These are phyloP conservation scores for Circinella umbellata DNA, from an alignment of 371 early-diverging fungal genomes.

Conservation along the genomic window DNA sequence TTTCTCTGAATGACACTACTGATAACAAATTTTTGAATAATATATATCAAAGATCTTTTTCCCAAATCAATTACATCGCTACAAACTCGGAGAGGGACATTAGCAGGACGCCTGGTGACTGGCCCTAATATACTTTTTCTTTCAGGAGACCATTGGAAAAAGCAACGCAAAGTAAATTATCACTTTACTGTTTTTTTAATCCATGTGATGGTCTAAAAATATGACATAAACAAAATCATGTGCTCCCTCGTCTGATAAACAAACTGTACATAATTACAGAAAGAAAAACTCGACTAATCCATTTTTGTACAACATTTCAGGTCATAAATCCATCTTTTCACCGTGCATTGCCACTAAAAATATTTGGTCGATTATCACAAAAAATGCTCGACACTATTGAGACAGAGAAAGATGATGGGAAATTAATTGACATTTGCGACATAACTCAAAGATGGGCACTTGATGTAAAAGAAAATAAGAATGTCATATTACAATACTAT, in stretches of 20 bases:
- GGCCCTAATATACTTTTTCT: constrained; percentile 28
- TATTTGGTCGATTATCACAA: constrained; percentile 34
- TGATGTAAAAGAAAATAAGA: constrained; percentile 23
- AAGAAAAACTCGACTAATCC: not conserved
- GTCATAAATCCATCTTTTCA: constrained; percentile 50
- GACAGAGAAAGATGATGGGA: not conserved
- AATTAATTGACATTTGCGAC: constrained; percentile 11
- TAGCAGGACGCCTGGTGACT: constrained; percentile 23
- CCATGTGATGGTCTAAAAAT: too few relatives aligned
- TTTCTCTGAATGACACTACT: not conserved
- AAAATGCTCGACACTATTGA: constrained; percentile 30
- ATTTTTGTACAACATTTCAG: constrained; percentile 8
- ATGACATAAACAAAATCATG: not conserved
- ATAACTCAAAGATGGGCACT: constrained; percentile 29
- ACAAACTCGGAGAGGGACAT: not conserved
- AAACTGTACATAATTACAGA: not conserved
- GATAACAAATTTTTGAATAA: not conserved
- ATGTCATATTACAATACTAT: too few relatives aligned
- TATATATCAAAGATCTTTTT: constrained; percentile 23
- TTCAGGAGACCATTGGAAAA: constrained; percentile 31
- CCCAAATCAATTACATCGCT: constrained; percentile 20
- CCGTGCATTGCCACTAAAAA: constrained; percentile 36
- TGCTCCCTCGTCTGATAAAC: too few relatives aligned
- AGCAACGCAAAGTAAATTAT: constrained; percentile 29
- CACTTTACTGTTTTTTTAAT: too few relatives aligned